Evolutionary conservation across 1,284 basidiomycete species (phyloP).

Genomic region (Ustilago nuda): DNA sequence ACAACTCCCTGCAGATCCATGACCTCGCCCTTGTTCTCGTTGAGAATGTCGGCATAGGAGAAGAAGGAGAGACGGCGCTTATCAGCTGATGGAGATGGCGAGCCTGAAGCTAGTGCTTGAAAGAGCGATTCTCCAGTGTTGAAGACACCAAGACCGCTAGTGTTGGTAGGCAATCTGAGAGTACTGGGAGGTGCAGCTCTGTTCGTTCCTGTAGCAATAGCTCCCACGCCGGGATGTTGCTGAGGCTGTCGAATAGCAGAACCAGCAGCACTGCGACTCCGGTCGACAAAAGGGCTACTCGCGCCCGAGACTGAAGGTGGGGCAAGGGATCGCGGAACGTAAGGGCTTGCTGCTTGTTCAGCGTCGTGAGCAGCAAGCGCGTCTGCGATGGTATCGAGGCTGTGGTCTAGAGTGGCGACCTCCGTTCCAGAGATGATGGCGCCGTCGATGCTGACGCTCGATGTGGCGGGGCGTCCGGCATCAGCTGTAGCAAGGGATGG

Average conservation of each 20-base stretch:
- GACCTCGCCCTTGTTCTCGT: constrained; percentile 59
- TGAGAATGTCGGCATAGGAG: constrained; percentile 65
- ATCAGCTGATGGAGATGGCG: constrained; percentile 46
- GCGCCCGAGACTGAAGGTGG: constrained; percentile 23
- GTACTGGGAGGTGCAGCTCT: constrained; percentile 24
- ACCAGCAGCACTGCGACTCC: constrained; percentile 19
- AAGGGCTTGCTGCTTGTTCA: constrained; percentile 51
- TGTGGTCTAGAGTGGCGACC: constrained; percentile 56
- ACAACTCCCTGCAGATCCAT: constrained; percentile 57
- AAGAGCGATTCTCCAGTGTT: constrained; percentile 39
- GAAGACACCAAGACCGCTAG: constrained; percentile 50
- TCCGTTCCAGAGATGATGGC: constrained; percentile 62
- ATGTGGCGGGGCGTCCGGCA: constrained; percentile 44
- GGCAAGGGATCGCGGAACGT: constrained; percentile 45
- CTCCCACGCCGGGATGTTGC: constrained; percentile 34
- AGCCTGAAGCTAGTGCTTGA: constrained; percentile 42
- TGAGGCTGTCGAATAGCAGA: constrained; percentile 33
- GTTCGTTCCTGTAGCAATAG: constrained; percentile 10
- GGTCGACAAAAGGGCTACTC: constrained; percentile 37
- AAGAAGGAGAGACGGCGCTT: constrained; percentile 65
- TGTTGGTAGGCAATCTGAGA: constrained; percentile 24
- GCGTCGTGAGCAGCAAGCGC: constrained; percentile 50
- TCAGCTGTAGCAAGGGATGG: constrained; percentile 40
- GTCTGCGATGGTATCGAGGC: constrained; percentile 62
- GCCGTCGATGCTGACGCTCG: constrained; percentile 67